Percentiles rank a stretch among this genome's conserved stretches.
Conservation (phyloP, 1,139 yeast species). For the Debaryomyces sp. region DNA sequence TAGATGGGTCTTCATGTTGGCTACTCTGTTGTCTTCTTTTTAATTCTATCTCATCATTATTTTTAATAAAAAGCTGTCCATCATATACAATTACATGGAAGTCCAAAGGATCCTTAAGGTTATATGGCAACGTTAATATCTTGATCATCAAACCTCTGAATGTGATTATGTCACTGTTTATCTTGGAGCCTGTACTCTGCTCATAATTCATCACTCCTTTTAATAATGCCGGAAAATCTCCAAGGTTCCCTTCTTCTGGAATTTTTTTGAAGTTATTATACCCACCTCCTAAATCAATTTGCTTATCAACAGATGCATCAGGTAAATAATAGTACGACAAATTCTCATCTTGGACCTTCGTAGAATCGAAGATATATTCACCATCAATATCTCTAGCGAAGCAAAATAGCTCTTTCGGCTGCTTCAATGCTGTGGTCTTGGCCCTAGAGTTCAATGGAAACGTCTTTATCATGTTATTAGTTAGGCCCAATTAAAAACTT, state of each 20-base stretch:
- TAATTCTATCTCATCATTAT: conserved; percentile 49
- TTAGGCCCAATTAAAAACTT: background rate
- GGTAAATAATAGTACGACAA: conserved; percentile 78
- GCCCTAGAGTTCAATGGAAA: conserved; percentile 53
- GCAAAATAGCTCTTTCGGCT: conserved; percentile 71
- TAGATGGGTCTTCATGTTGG: conserved; percentile 31
- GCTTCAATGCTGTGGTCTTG: conserved; percentile 58
- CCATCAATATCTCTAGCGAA: conserved; percentile 61
- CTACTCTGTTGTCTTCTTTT: conserved; percentile 26
- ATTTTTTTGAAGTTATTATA: conserved; percentile 56
- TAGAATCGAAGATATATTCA: conserved; percentile 43
- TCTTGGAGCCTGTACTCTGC: conserved; percentile 41
- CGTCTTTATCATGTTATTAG: conserved; percentile 26
- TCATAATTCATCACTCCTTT: conserved; percentile 61
- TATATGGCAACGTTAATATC: conserved; percentile 63
- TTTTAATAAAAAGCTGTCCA: conserved; percentile 83
- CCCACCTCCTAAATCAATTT: conserved; percentile 67
- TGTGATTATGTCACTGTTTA: conserved; percentile 69
- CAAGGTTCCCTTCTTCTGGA: conserved; percentile 54
- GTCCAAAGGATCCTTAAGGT: conserved; percentile 57
- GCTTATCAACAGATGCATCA: conserved; percentile 56
- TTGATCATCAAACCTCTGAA: conserved; percentile 83
- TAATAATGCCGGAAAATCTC: conserved; percentile 62
- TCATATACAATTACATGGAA: conserved; percentile 68
- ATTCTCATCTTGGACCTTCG: conserved; percentile 42